Percentiles rank a stretch among this genome's conserved stretches.
Evolutionary conservation across 768 basidiomycete species (phyloP).

Genomic region (Filobasidium floriforme): DNA sequence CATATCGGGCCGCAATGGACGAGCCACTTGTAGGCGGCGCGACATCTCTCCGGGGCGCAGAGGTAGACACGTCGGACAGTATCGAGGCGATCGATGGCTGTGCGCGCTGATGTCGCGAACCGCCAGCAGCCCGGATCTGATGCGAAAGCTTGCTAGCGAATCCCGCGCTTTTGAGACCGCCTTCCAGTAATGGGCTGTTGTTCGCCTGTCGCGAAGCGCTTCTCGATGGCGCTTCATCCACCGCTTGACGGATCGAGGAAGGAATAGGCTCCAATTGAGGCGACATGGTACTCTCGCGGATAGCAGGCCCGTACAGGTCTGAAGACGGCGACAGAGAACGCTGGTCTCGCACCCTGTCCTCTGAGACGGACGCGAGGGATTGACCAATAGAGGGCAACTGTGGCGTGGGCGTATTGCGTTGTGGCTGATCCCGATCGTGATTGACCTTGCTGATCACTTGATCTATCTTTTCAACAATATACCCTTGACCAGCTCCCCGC

Average conservation of each 20-base stretch:
- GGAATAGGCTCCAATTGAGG: constrained; percentile 16
- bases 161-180: not conserved
- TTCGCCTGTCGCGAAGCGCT: constrained; percentile 11
- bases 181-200: constrained; percentile 2
- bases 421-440: constrained; percentile 4
- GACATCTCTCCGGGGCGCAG: constrained; percentile 18
- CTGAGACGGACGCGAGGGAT: not conserved
- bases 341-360: constrained; percentile 1
- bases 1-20: constrained; percentile 41
- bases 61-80: constrained; percentile 51
- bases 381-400: not conserved
- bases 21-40: not conserved
- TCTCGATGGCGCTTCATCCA: constrained; percentile 17
- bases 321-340: not conserved
- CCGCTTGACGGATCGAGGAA: constrained; percentile 14
- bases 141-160: not conserved
- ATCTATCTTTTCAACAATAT: constrained; percentile 43
- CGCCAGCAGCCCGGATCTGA: constrained; percentile 1
- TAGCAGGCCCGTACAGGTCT: not conserved
- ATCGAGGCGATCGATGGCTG: constrained; percentile 68
- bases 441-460: constrained; percentile 46
- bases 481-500: constrained; percentile 27
- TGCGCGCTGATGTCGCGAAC: constrained; percentile 33
- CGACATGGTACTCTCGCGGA: not conserved
- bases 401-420: not conserved